A percentile compares a stretch with the other conserved stretches of the same genome.
Evolutionary conservation across 192 early-diverging fungal species (phyloP).

Genomic region (Gigaspora rosea): DNA sequence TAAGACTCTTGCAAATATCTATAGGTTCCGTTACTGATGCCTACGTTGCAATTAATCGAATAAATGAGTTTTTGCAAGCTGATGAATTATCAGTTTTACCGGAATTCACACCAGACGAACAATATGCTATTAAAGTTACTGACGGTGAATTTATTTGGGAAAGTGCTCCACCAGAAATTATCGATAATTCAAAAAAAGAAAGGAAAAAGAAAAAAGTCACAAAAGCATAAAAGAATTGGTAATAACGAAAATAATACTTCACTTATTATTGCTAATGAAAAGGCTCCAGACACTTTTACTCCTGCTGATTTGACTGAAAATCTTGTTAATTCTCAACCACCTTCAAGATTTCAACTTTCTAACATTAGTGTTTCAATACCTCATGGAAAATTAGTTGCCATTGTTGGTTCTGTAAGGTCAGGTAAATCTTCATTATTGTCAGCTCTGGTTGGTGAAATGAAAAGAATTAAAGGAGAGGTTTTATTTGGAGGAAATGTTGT

Average conservation of each 20-base stretch:
- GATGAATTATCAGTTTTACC: conserved; percentile 62
- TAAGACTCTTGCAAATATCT: conserved; percentile 63
- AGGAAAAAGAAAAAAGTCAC: conserved; percentile 44
- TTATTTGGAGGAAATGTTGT: conserved; percentile 55
- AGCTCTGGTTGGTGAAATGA: conserved; percentile 69
- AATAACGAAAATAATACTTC: conserved; percentile 27
- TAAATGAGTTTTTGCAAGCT: conserved; percentile 62
- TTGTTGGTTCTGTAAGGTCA: conserved; percentile 67
- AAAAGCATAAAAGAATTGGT: conserved; percentile 52
- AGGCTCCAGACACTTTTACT: conserved; percentile 35
- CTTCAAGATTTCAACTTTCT: conserved; percentile 47
- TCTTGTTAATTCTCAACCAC: conserved; percentile 29
- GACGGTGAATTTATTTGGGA: conserved; percentile 74
- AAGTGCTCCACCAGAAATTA: conserved; percentile 39
- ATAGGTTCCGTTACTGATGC: conserved; percentile 56
- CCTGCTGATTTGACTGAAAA: conserved; percentile 45
- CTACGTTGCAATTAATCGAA: conserved; percentile 53
- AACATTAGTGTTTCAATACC: conserved; percentile 53
- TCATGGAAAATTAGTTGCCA: conserved; percentile 55
- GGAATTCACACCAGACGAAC: conserved; percentile 40
- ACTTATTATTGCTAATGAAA: background rate
- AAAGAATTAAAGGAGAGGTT: conserved; percentile 46
- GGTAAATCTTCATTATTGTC: conserved; percentile 67
- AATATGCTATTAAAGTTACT: conserved; percentile 56
- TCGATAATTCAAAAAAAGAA: conserved; percentile 9